Base-by-base conservation (phyloP, 23 red algal genomes). In the Agarophyton chilense region DNA sequence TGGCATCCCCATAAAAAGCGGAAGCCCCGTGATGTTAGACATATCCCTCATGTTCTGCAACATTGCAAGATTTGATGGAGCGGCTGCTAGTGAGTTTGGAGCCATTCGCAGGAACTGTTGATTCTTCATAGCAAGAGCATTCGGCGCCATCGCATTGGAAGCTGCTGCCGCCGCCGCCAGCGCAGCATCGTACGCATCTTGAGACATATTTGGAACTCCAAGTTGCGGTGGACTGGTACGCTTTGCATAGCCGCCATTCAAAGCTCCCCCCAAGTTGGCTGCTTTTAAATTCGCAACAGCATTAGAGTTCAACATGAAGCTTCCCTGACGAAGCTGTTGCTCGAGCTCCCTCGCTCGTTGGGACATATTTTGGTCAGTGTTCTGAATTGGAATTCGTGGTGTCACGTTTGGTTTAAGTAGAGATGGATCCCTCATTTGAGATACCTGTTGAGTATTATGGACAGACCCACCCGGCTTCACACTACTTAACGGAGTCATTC, bases 31-130 rank as follows among this genome's bases (percentile, higher is more conserved):
- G n/a, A 62, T 13, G 61, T 38, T 38, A 16, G 61, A 16, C 61
- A 66, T 32, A 34, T 66, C 61, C 61, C 61, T 66, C 61, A 66
- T 66, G 61, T 66, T 66, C 34, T 66, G 61, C 2, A 66, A 35
- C 61, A 66, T 66, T 3, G 26, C 34, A 16, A 26, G 61, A 24
- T 66, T 66, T 1, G 61, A 16, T 66, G 7, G 12, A 12, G 61
- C 61, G 1, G 8, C 25, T 9, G 61, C 25, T 38, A 66, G 26
- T 12, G 61, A 35, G 16, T 38, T 66, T 22, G 26, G 61, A 66
- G 61, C 61, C 61, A 66, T 66, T 32, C 61, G 61, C 14, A 66
- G 61, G 24, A 66, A 66, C 16, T 13, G 16, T 66, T 66, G 61
- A 11, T 38, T 66, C 61, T 66, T 66, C 61, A 66, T 66, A 38